A percentile compares a stretch with the other conserved stretches of the same genome.
Conservation (phyloP, 495 filamentous ascomycete species). For the Xylaria curta region DNA sequence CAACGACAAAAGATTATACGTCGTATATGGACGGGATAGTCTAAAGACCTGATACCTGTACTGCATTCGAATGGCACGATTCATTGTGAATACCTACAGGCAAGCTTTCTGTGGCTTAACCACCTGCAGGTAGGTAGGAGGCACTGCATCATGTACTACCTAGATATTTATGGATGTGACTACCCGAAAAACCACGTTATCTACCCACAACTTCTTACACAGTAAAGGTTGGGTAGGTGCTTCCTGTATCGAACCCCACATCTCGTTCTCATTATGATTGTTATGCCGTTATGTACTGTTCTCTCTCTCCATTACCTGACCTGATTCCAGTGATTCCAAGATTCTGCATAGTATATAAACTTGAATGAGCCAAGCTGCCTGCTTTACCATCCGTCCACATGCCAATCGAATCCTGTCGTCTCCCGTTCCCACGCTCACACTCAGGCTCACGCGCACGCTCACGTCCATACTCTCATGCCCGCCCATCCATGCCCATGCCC, state of each 20-base stretch:
- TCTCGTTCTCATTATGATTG: background rate
- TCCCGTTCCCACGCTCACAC: background rate
- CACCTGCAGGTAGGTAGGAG: background rate
- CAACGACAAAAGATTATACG: background rate
- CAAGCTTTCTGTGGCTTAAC: background rate
- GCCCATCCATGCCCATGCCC: background rate
- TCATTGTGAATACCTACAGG: background rate
- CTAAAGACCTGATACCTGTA: background rate
- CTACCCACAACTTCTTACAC: too few species aligned
- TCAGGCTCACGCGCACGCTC: background rate
- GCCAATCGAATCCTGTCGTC: background rate
- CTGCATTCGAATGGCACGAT: background rate
- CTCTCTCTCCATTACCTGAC: background rate
- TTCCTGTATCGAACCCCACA: background rate
- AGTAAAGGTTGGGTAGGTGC: background rate
- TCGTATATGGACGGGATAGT: background rate
- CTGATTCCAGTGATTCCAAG: background rate
- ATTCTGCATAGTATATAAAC: background rate
- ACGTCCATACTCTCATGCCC: background rate
- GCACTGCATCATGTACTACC: background rate
- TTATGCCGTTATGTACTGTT: background rate
- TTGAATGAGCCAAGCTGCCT: background rate
- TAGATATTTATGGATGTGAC: background rate
- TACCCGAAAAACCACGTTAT: background rate
- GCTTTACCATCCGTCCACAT: background rate